Base-by-base conservation (phyloP, 2,329 filamentous ascomycete genomes). In the Phaeosphaeria sp. region DNA sequence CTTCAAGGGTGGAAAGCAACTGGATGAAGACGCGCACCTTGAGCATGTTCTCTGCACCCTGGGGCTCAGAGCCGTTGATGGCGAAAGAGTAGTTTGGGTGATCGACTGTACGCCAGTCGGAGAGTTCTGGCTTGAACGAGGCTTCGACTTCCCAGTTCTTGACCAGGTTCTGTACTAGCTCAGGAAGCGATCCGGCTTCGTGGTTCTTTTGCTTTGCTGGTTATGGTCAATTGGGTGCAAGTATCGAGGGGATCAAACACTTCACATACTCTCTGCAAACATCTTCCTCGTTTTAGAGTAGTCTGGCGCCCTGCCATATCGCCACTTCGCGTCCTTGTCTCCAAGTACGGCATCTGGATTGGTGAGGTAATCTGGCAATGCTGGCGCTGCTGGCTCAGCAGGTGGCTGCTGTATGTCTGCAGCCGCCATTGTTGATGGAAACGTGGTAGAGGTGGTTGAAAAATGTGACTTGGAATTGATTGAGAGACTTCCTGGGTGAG, bases 91-190 rank as follows among this genome's bases (percentile, higher is more conserved):
- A 90, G 27, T 82, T 83, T 6, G 78, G 70, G 3, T 77, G 80
- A 71, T 89, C 85, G 64, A 90, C 82, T 1, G 88, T 90, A 46
- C 87, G 83, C 88, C 88, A 90, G 74, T 90, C 85, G 2, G 77
- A 66, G 10, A 89, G 79, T 17, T 80, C 67, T 7, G 82, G 82
- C 77, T 90, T 90, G 83, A 88, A 89, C 0, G 86, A 89, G 0
- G 88, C 88, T 73, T 90, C 88, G 51, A 90, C 84, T 73, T 90
- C 88, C 88, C 88, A 90, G 72, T 90, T 90, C 78, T 90, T 90
- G 69, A 90, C 87, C 1, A 90, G 82, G 69, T 90, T 90, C 72
- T 90, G 84, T 41, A 90, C 87, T 4, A 90, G 82, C 49, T 82
- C 77, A 15, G 85, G 82, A 2, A 90, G 82, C 55, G 83, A 87